A percentile compares a stretch with the other conserved stretches of the same genome.
phyloP scores from a whole-genome alignment of 192 early-diverging fungal species.

The Backusella psychrophila region DNA sequence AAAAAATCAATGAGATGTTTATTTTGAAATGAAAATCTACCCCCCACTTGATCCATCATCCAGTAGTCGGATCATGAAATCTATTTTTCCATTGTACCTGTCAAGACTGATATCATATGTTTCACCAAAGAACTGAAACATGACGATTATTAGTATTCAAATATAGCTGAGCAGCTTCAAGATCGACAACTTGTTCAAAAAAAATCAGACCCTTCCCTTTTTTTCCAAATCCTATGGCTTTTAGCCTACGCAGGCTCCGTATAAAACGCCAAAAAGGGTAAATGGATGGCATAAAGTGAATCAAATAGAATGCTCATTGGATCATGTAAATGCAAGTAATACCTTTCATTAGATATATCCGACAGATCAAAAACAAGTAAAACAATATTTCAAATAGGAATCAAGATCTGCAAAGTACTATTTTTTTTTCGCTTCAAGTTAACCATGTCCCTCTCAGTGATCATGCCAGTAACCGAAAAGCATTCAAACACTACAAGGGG shows the following conservation, averaged over 20 bases:
- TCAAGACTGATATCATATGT: slow-evolving; percentile 7
- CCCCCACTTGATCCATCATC: too few relatives aligned
- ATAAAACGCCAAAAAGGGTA: background rate
- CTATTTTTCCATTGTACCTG: slow-evolving; percentile 8
- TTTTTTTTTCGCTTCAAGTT: too few relatives aligned
- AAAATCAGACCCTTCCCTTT: too few relatives aligned
- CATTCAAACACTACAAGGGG: too few relatives aligned
- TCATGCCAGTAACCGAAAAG: too few relatives aligned
- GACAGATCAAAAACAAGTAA: slow-evolving; percentile 35
- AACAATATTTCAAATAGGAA: slow-evolving; percentile 19
- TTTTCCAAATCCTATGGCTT: too few relatives aligned
- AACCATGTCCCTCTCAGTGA: too few relatives aligned
- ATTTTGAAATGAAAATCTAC: background rate
- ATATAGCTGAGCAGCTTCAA: slow-evolving; percentile 35
- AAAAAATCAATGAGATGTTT: background rate
- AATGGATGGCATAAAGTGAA: background rate
- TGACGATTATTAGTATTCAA: slow-evolving; percentile 31
- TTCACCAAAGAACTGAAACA: slow-evolving; percentile 37
- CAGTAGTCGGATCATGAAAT: background rate
- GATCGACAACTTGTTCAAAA: too few relatives aligned
- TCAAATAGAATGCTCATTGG: slow-evolving; percentile 26
- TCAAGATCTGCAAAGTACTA: too few relatives aligned
- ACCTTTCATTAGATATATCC: slow-evolving; percentile 29
- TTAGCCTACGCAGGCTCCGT: too few relatives aligned
- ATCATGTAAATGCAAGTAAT: slow-evolving; percentile 38